Base-by-base conservation (phyloP, 129 eudicot species). In the Saposhnikovia divaricata region DNA sequence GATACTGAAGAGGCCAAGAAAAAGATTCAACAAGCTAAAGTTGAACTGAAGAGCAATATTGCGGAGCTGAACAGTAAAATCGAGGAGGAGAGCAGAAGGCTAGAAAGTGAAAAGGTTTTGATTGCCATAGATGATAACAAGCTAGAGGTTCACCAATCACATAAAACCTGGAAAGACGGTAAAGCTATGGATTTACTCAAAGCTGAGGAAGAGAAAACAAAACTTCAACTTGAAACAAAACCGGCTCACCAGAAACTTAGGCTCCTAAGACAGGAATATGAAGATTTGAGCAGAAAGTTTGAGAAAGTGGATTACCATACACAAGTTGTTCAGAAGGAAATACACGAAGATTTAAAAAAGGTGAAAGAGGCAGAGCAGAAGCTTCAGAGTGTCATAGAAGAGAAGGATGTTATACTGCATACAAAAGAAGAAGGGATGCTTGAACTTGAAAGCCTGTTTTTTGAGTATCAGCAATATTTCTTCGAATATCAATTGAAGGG, bases 171-270 rank as follows among this genome's bases (percentile, higher is more conserved):
- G 96, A 88, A 80, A 47, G 83, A 82, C 31, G 83, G 94, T 53
- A 92, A 89, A 85, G 97, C 99, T 16, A 90, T 93, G 0, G 99
- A 93, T 40, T 80, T 96, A 74, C 91, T 96, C n/a, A 90, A 87
- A 78, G 86, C 91, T 19, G 96, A 89, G 85, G 99, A 96, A 83
- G 93, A 96, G 80, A 96, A 90, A 81, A 89, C 89, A 11, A 96
- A 90, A 87, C 82, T 88, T 27, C 98, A 92, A 79, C 83, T 83
- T 79, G 87, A 96, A 82, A 84, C 89, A 70, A 92, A 84, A 76
- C 85, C 80, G 76, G 85, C 81, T 28, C 45, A 47, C 43, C 95
- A 88, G 81, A 92, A 86, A 80, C 86, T 89, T 9, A 82, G 77
- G 51, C 55, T 42, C 11, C 47, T 85, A 0, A 89, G 77, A 75